A percentile compares a stretch with the other conserved stretches of the same genome.
Conservation (phyloP, 2,329 filamentous ascomycete genomes). For the Penicillium brasilianum region DNA sequence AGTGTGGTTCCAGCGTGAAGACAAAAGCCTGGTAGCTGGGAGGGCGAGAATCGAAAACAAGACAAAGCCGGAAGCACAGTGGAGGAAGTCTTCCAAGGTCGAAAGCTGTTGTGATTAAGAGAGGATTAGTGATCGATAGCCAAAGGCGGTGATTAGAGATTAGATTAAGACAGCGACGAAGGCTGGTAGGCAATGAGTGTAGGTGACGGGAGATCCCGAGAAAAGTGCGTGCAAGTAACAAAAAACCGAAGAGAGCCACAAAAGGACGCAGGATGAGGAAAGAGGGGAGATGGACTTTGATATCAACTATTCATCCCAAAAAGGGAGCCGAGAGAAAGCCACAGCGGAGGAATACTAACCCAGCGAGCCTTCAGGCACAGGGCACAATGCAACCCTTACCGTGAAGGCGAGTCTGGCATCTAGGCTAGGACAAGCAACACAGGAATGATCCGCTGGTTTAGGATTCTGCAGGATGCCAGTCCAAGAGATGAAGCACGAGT, state of each 20-base stretch:
- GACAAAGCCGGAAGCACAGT: background rate
- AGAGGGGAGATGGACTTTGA: conserved; percentile 15
- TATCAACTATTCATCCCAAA: conserved; percentile 21
- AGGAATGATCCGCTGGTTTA: conserved; percentile 49
- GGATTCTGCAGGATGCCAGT: conserved; percentile 44
- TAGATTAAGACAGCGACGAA: conserved; percentile 17
- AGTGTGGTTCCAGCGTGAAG: conserved; percentile 49
- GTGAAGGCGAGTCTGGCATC: conserved; percentile 52
- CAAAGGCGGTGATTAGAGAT: conserved; percentile 30
- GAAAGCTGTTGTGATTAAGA: conserved; percentile 40
- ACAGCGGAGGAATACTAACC: conserved; percentile 45
- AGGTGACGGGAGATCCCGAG: conserved; percentile 5
- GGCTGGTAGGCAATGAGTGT: conserved; percentile 11
- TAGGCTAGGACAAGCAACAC: conserved; percentile 44
- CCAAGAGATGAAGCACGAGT: conserved; percentile 51
- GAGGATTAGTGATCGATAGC: conserved; percentile 35
- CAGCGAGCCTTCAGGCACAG: conserved; percentile 47
- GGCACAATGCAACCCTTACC: conserved; percentile 50
- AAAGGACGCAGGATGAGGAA: background rate
- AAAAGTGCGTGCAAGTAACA: too few species aligned
- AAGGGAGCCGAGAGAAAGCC: conserved; percentile 16
- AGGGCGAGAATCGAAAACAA: background rate
- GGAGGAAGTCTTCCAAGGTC: conserved; percentile 35
- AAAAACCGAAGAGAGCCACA: background rate
- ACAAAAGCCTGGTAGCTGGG: conserved; percentile 44